These are phyloP conservation scores for Elsinoe arachidis DNA, from an alignment of 2,329 filamentous ascomycete genomes.

Conservation along the genomic window DNA sequence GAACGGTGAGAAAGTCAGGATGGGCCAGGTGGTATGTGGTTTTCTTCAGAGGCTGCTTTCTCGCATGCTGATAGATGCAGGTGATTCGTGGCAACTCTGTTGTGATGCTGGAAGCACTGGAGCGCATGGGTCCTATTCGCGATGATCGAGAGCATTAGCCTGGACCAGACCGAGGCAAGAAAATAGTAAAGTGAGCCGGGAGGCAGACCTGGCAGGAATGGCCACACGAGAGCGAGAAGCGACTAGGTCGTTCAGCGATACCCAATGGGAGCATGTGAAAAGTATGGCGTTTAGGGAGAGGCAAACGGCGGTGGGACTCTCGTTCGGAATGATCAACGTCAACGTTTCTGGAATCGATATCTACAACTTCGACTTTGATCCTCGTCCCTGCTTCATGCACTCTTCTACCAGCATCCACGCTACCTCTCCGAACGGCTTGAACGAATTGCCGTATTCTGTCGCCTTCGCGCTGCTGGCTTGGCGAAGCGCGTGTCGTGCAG, in stretches of 20 bases:
- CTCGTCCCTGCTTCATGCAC: conserved; percentile 24
- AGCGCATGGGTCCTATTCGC: conserved; percentile 29
- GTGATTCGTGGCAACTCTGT: conserved; percentile 97
- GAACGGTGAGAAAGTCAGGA: conserved; percentile 76
- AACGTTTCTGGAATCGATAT: neutral
- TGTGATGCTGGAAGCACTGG: conserved; percentile 74
- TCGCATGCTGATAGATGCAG: conserved; percentile 34
- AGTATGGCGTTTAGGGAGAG: neutral
- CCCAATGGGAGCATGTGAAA: neutral
- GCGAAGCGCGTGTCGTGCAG: conserved; percentile 70
- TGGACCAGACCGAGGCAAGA: neutral
- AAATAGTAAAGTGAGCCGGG: neutral
- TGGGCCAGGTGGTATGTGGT: conserved; percentile 80
- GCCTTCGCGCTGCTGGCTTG: conserved; percentile 83
- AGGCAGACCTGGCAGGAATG: neutral
- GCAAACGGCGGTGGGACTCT: neutral
- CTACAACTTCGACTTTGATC: conserved; percentile 31
- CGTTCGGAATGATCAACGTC: neutral
- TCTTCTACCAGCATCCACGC: conserved; percentile 65
- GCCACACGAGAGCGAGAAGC: neutral
- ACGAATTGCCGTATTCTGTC: conserved; percentile 58
- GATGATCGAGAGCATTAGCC: conserved; percentile 17
- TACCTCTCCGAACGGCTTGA: conserved; percentile 64
- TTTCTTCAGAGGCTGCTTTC: neutral
- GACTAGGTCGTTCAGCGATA: neutral